phyloP scores from a whole-genome alignment of 1,284 basidiomycete species.

The Trametes sp. region DNA sequence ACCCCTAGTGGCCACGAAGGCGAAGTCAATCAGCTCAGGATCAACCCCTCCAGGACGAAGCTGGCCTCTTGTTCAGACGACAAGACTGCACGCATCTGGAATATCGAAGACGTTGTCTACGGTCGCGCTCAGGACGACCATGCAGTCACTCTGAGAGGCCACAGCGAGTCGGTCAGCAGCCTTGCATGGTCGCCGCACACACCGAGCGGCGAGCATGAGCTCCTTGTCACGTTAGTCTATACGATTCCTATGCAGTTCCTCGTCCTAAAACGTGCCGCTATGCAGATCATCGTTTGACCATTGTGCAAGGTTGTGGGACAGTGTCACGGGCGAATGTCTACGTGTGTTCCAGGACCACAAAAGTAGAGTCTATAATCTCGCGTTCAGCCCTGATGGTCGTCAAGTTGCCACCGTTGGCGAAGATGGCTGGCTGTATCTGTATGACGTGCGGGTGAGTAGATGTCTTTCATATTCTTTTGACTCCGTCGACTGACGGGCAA shows the following conservation, averaged over 20 bases:
- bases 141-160: constrained; percentile 64
- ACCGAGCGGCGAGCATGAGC: constrained; percentile 54
- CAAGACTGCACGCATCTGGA: constrained; percentile 79
- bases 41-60: constrained; percentile 67
- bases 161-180: constrained; percentile 70
- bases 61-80: constrained; percentile 86
- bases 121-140: constrained; percentile 45
- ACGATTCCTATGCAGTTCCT: no score
- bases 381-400: constrained; percentile 71
- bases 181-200: constrained; percentile 75
- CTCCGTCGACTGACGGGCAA: neutral
- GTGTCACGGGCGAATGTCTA: constrained; percentile 74
- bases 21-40: constrained; percentile 82
- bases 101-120: constrained; percentile 52
- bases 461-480: neutral
- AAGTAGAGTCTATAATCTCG: constrained; percentile 69
- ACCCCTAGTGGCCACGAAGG: constrained; percentile 69
- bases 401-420: constrained; percentile 67
- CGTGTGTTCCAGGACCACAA: constrained; percentile 71
- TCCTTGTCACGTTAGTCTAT: constrained; percentile 68
- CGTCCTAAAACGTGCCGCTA: no score
- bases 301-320: constrained; percentile 81
- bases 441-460: constrained; percentile 52
- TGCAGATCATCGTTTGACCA: constrained; percentile 78
- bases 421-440: constrained; percentile 67